Conservation (phyloP, 2,329 filamentous ascomycete species). For the Karstenula rhodostoma region DNA sequence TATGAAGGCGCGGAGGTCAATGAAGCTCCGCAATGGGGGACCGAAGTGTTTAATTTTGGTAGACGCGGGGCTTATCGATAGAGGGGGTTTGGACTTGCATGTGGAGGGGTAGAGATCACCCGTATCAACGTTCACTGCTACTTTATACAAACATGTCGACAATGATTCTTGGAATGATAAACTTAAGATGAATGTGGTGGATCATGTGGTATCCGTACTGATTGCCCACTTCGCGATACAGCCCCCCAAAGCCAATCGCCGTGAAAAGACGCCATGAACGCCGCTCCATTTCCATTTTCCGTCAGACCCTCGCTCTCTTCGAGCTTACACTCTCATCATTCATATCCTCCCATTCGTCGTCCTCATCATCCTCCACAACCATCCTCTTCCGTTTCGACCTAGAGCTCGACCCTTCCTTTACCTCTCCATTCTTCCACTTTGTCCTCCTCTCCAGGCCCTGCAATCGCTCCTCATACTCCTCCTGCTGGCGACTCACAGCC, state of each 20-base stretch:
- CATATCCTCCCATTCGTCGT: slow-evolving; percentile 48
- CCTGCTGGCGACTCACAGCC: slow-evolving; percentile 71
- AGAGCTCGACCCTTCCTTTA: slow-evolving; percentile 19
- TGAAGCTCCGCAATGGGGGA: slow-evolving; percentile 38
- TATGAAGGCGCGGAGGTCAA: slow-evolving; percentile 48
- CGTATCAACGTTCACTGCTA: too few species aligned
- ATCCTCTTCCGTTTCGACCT: slow-evolving; percentile 46
- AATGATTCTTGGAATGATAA: too few species aligned
- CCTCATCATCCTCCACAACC: slow-evolving; percentile 49
- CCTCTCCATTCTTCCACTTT: slow-evolving; percentile 29
- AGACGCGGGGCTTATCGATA: slow-evolving; percentile 66
- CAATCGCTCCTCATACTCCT: slow-evolving; percentile 76
- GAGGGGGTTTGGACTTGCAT: background rate
- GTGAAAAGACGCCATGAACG: background rate
- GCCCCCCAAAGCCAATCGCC: background rate
- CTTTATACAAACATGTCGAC: too few species aligned
- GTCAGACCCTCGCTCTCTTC: slow-evolving; percentile 34
- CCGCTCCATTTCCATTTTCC: background rate
- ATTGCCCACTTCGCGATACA: background rate
- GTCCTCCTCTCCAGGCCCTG: slow-evolving; percentile 53
- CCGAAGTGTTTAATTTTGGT: slow-evolving; percentile 51
- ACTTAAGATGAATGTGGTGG: too few species aligned
- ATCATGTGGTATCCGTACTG: background rate
- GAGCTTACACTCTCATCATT: slow-evolving; percentile 39
- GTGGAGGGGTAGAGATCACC: too few species aligned